Evolutionary conservation across 495 filamentous ascomycete genomes (phyloP), one percentile per base, ranked within the genome.

Genomic region (Penicillium coprophilum): DNA sequence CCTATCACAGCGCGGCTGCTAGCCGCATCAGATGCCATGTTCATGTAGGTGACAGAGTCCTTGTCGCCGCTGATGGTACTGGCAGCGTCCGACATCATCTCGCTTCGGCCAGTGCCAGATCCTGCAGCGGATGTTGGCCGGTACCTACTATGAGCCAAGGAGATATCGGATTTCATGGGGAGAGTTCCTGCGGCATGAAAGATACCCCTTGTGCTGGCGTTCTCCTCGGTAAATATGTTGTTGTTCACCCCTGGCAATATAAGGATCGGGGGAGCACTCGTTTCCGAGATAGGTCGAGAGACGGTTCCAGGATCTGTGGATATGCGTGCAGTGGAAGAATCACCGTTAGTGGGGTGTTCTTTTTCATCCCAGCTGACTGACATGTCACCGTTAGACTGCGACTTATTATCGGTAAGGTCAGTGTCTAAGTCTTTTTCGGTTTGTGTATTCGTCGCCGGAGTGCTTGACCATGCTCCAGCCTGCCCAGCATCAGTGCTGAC

Each of bases 1-100:
- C 68, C 56, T 0, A 71, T 46, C 0, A 78, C 65, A 21, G 75
- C 72, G 2, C 69, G 69, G 8, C 69, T 78, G 52, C 75, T 78
- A 8, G 67, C 73, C 3, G 56, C 67, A 52, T 76, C 73, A 8
- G 62, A 32, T 2, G 63, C 59, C 1, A 47, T 52, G 12, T 51
- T 58, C 8, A 59, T 62, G 20, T 63, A 47, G 2, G 65, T 60
- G n/a, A 70, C 50, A 1, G 61, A 66, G 15, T 66, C 60, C 45
- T 56, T 64, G 20, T 70, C 68, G 45, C 71, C 73, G 2, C 68
- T 69, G 31, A 72, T 41, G 3, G 68, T 74, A 52, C 72, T 73
- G 2, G 50, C 48, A 24, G 49, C 55, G 10, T 72, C 69, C 4
- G 69, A 70, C 23, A 72, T 55, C n/a, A 71, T 59, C 8, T 67